These are phyloP conservation scores for Geoglossum cookeanum DNA, from an alignment of 2,329 filamentous ascomycete genomes.

Conservation along the genomic window DNA sequence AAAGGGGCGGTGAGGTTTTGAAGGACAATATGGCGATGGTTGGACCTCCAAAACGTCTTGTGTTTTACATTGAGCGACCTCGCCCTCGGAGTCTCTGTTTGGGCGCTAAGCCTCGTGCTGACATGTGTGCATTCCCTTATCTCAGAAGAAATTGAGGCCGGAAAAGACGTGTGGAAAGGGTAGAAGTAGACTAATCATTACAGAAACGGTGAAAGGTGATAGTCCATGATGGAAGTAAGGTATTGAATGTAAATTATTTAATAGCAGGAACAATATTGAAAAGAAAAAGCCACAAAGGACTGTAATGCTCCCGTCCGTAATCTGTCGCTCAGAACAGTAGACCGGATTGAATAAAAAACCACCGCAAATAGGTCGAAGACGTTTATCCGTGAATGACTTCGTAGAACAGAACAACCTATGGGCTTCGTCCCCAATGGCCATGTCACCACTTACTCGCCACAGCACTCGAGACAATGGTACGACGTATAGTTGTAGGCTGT, in stretches of 20 bases:
- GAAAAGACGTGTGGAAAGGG: neutral
- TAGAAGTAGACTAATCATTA: neutral
- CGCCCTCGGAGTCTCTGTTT: neutral
- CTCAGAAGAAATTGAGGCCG: neutral
- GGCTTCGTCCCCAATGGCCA: neutral
- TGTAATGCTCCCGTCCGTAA: neutral
- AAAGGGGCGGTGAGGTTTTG: too few relatives aligned
- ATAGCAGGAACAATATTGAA: neutral
- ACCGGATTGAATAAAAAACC: neutral
- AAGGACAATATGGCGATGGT: neutral
- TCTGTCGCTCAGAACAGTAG: neutral
- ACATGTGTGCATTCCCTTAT: neutral
- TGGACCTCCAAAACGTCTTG: neutral
- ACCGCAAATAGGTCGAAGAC: neutral
- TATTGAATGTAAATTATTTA: neutral
- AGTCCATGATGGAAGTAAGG: neutral
- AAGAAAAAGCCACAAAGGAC: neutral
- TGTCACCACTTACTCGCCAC: neutral
- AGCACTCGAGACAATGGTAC: neutral
- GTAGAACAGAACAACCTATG: neutral
- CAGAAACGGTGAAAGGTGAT: neutral
- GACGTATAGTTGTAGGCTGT: neutral
- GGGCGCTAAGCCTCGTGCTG: neutral
- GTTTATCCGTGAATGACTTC: neutral
- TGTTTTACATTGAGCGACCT: neutral